Percentiles rank a stretch among this genome's conserved stretches.
Evolutionary conservation across 495 filamentous ascomycete species (phyloP).

Genomic region (Penicillium flavigenum): DNA sequence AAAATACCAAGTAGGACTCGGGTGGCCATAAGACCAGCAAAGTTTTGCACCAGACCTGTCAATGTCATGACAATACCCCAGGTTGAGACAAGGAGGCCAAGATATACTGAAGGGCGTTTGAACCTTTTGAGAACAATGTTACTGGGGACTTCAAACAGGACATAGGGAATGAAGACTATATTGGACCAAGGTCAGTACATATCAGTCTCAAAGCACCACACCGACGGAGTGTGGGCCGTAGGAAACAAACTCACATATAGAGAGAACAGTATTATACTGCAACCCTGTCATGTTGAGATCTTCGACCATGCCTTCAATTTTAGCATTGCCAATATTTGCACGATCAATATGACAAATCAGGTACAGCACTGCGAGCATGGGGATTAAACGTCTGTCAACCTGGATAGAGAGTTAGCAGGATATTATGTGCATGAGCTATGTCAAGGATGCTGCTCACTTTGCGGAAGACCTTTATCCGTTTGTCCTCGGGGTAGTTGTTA

Average conservation of each 20-base stretch:
- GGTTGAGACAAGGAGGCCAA: constrained; percentile 24
- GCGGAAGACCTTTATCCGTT: constrained; percentile 8
- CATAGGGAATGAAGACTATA: constrained; percentile 40
- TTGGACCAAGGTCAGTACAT: neutral
- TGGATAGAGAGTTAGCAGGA: neutral
- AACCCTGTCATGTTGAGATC: constrained; percentile 10
- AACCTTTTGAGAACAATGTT: constrained; percentile 26
- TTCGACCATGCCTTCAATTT: constrained; percentile 22
- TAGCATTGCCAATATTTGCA: constrained; percentile 53
- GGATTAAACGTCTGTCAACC: constrained; percentile 30
- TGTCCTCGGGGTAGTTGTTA: constrained; percentile 7
- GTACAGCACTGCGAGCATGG: constrained; percentile 44
- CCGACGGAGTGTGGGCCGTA: neutral
- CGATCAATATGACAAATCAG: constrained; percentile 53
- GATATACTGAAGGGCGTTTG: constrained; percentile 20
- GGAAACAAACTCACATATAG: constrained; percentile 19
- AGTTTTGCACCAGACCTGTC: constrained; percentile 43
- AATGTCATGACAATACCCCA: constrained; percentile 48
- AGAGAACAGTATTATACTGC: constrained; percentile 36
- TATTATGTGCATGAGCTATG: neutral
- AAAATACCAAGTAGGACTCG: constrained; percentile 24
- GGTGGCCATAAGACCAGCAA: constrained; percentile 24
- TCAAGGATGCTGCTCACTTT: neutral
- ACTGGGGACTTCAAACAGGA: constrained; percentile 27
- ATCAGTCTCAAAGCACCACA: neutral